Base-by-base conservation (phyloP, 495 filamentous ascomycete genomes). In the Alectoria sarmentosa region DNA sequence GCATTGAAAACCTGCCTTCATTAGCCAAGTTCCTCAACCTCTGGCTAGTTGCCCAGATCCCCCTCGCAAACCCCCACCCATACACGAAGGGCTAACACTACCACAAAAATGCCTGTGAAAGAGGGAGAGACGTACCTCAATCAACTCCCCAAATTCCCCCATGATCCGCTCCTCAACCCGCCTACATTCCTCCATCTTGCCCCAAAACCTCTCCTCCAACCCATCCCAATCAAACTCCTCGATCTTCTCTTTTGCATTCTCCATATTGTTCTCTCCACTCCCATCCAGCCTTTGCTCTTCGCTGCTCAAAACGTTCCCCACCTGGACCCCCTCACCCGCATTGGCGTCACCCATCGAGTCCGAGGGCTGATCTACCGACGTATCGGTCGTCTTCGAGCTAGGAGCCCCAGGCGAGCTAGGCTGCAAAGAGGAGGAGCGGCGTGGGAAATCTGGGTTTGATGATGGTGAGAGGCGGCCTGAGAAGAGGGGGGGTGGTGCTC, bases 191-290 rank as follows among this genome's bases (percentile, higher is more conserved):
- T 78, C 73, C 72, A 92, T 83, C 37, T 81, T 81, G 56, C 80
- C 75, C 41, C 80, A 69, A 65, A 88, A 92, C 42, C 83, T 82
- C 32, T 78, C 73, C 72, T 90, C 79, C 23, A 93, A 82, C 44
- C 87, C 82, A 10, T 84, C 79, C 88, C 88, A 91, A 70, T 88
- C 80, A 67, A 85, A 88, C 19, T 67, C 67, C 30, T 75, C 70
- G 0, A 83, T 67, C 19, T 58, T 4, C 15, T 62, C 65, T 32
- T 60, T 66, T 4, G 64, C 57, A 21, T 62, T 26, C 0, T 36
- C 23, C 38, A n/a, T 17, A 2, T 30, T 23, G 15, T 1, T 32
- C 4, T 34, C 34, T 14, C 28, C 28, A 52, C 14, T 28, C 46
- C 44, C 44, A n/a, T 26, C 44, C n/a, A 26, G 1, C 13, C 23